These are phyloP conservation scores for Colletotrichum sp. DNA, from an alignment of 2,329 filamentous ascomycete genomes.

Conservation along the genomic window DNA sequence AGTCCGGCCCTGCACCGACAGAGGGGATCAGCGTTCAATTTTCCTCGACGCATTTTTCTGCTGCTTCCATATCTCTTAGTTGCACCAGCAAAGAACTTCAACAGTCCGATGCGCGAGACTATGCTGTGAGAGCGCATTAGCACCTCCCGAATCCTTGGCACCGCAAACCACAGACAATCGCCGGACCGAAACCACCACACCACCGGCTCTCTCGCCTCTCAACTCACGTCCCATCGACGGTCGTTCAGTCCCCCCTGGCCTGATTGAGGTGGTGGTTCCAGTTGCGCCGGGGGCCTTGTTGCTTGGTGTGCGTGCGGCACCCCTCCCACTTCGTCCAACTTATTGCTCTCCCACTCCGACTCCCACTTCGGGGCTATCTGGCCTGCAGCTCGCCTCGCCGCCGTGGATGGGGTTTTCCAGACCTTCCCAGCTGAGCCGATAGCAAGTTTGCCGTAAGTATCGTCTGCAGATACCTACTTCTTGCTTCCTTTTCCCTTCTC, in stretches of 20 bases:
- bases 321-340: neutral
- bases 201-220: neutral
- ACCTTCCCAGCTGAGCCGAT: constrained; percentile 2
- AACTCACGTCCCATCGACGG: neutral
- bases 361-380: constrained; percentile 12
- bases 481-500: neutral
- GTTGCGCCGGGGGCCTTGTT: constrained; percentile 18
- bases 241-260: neutral
- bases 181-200: neutral
- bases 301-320: neutral
- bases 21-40: constrained; percentile 19
- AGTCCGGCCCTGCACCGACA: neutral
- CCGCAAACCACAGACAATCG: neutral
- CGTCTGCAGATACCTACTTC: neutral
- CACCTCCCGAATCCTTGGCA: neutral
- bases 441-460: constrained; percentile 11
- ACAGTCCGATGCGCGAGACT: neutral
- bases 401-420: constrained; percentile 7
- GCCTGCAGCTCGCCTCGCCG: constrained; percentile 17
- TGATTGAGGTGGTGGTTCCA: neutral
- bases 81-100: constrained; percentile 8
- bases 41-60: constrained; percentile 1
- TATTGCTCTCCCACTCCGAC: neutral
- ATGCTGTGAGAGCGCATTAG: constrained; percentile 5
- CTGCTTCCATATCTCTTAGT: neutral